Percentiles rank a stretch among this genome's conserved stretches.
Evolutionary conservation across 352 stramenopile genomes (phyloP).

Genomic region (Phytopythium ostracodes): DNA sequence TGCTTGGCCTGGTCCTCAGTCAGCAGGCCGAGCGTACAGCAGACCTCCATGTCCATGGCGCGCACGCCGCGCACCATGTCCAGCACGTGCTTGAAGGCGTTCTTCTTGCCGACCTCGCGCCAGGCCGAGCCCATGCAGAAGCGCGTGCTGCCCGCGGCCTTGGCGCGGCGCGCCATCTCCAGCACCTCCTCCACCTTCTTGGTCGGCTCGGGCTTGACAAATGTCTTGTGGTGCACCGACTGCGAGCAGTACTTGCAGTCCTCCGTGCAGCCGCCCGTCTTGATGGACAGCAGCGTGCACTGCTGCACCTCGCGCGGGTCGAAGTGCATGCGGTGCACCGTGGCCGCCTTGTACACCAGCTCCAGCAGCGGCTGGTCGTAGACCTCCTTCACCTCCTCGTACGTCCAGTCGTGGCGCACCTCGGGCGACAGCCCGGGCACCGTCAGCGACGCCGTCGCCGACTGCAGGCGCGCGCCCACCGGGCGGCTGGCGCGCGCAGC

Average conservation of each 20-base stretch:
- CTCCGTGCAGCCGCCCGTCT: constrained; percentile 94
- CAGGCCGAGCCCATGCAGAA: constrained; percentile 99
- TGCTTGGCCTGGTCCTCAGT: constrained; percentile 93
- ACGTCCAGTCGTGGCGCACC: constrained; percentile 90
- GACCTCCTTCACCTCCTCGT: constrained; percentile 93
- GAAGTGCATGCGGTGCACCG: constrained; percentile 97
- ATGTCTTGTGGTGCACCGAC: constrained; percentile 96
- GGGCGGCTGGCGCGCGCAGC: not conserved
- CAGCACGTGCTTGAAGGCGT: constrained; percentile 97
- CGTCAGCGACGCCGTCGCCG: constrained; percentile 45
- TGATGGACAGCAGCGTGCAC: constrained; percentile 97
- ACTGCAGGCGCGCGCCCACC: constrained; percentile 22
- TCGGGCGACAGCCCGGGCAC: constrained; percentile 64
- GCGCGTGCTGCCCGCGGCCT: constrained; percentile 94
- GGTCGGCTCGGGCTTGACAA: constrained; percentile 96
- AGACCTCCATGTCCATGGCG: constrained; percentile 92
- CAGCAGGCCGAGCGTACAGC: constrained; percentile 97
- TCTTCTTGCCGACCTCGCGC: constrained; percentile 98
- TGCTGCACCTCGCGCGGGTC: constrained; percentile 96
- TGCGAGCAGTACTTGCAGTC: constrained; percentile 97
- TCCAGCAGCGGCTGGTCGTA: constrained; percentile 95
- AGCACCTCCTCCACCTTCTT: constrained; percentile 97
- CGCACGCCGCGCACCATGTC: constrained; percentile 95
- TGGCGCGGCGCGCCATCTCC: constrained; percentile 92
- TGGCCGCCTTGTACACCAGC: constrained; percentile 95